Evolutionary conservation across 2,329 filamentous ascomycete genomes (phyloP), one percentile per base, ranked within the genome.

Genomic region (Arthrocladium fulminans): DNA sequence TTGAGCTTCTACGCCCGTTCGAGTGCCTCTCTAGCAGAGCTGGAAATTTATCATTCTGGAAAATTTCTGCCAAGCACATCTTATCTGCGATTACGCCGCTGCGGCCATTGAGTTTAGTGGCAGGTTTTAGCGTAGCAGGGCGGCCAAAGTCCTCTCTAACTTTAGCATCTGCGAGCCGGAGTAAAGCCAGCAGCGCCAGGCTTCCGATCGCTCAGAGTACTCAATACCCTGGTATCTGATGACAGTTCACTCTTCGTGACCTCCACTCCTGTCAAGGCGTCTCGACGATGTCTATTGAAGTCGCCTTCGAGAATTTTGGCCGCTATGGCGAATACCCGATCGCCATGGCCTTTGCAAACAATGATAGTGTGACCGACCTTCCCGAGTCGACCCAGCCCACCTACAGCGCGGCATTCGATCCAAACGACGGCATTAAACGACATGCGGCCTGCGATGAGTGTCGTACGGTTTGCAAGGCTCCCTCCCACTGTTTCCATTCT

Each of bases 371-470:
- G 4, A 40, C 47, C 20, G 47, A 46, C 25, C 42, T 53, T 8
- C 19, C 24, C 17, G 49, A 52, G 4, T 41, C 37, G 10, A 49
- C 55, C n/a, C 17, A 50, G 8, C 53, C 51, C 6, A 43, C 53
- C 2, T 55, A 55, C 49, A 49, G 51, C 29, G 50, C 51, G 15
- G 51, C 52, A n/a, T 54, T 52, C 23, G 52, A 57, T 27, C 23
- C 45, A n/a, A 59, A 61, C 25, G 57, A 54, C 41, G 50, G 53
- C 17, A 52, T 60, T n/a, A 72, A 72, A 49, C 62, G 65, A 56
- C 70, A 72, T 60, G 62, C 70, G 30, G 70, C 70, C 38, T 73
- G 70, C 54, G 70, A 73, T 55, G 70, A 73, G 53, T 73, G 70
- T 55, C 65, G 70, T 73, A 66, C 54, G 69, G 58, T 24, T 39